phyloP scores from a whole-genome alignment of 2,329 filamentous ascomycete genomes.

The Cladobotryum mycophilum region DNA sequence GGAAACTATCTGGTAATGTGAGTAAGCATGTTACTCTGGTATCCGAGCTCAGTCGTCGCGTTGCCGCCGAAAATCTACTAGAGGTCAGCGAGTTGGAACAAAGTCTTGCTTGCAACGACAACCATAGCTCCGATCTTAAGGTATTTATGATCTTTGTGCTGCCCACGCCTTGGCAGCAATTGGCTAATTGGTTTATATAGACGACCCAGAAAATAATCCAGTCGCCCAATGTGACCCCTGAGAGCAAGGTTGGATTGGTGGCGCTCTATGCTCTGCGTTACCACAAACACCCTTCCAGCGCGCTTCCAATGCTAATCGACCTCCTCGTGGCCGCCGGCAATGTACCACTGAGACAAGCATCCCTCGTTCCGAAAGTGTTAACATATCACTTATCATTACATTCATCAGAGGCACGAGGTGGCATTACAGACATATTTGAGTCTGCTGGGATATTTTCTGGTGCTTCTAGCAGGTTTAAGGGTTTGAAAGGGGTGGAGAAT shows the following conservation, averaged over 20 bases:
- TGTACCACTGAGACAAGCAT: constrained; percentile 67
- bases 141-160: constrained; percentile 36
- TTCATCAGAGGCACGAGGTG: constrained; percentile 64
- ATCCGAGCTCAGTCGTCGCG: constrained; percentile 82
- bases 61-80: constrained; percentile 79
- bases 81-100: constrained; percentile 97
- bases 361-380: constrained; percentile 74
- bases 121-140: constrained; percentile 86
- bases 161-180: background rate
- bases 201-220: constrained; percentile 82
- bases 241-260: constrained; percentile 84
- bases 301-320: constrained; percentile 78
- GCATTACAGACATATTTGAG: constrained; percentile 89
- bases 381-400: constrained; percentile 84
- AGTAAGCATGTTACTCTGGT: constrained; percentile 98
- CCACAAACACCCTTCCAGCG: constrained; percentile 76
- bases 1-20: constrained; percentile 93
- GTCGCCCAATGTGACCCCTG: constrained; percentile 65
- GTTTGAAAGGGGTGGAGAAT: constrained; percentile 94
- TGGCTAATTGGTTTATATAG: constrained; percentile 35
- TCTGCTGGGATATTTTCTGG: constrained; percentile 85
- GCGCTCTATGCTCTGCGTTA: constrained; percentile 95
- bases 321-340: constrained; percentile 79
- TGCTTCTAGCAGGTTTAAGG: constrained; percentile 82
- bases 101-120: constrained; percentile 93